A percentile compares a stretch with the other conserved stretches of the same genome.
Conservation (phyloP, 2,329 filamentous ascomycete species). For the Paecilomyces formosus region DNA sequence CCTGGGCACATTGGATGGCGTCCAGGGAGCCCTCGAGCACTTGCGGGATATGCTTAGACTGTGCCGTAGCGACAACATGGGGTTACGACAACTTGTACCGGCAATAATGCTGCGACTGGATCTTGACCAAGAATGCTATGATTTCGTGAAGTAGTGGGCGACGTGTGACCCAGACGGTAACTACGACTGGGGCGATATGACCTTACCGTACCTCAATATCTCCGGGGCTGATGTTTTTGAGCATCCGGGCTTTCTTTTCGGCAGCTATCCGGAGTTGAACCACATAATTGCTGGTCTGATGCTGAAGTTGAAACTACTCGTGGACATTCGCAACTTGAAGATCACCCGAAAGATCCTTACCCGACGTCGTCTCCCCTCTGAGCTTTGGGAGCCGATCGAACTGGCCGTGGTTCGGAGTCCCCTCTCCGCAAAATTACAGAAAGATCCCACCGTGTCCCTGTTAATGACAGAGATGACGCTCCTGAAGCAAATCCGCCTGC, state of each 20-base stretch:
- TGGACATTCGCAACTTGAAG: conserved; percentile 11
- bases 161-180: conserved; percentile 12
- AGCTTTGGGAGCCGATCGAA: too few relatives aligned
- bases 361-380: too few relatives aligned
- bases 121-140: conserved; percentile 45
- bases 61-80: conserved; percentile 39
- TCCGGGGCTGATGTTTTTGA: conserved; percentile 38
- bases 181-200: conserved; percentile 31
- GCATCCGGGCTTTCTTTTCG: conserved; percentile 10
- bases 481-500: too few relatives aligned
- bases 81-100: conserved; percentile 36
- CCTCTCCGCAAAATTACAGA: too few relatives aligned
- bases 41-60: conserved; percentile 40
- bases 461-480: too few relatives aligned
- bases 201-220: conserved; percentile 28
- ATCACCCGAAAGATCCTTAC: too few relatives aligned
- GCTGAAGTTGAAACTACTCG: conserved; percentile 29
- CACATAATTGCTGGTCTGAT: conserved; percentile 19
- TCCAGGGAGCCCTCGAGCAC: conserved; percentile 33
- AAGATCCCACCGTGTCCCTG: too few relatives aligned
- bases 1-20: conserved; percentile 26
- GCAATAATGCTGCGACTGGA: conserved; percentile 39
- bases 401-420: too few relatives aligned
- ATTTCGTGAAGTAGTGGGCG: conserved; percentile 44
- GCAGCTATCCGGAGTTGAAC: conserved; percentile 8